These are phyloP conservation scores for Keithomyces neogunnii DNA, from an alignment of 2,329 filamentous ascomycete species.

Conservation along the genomic window DNA sequence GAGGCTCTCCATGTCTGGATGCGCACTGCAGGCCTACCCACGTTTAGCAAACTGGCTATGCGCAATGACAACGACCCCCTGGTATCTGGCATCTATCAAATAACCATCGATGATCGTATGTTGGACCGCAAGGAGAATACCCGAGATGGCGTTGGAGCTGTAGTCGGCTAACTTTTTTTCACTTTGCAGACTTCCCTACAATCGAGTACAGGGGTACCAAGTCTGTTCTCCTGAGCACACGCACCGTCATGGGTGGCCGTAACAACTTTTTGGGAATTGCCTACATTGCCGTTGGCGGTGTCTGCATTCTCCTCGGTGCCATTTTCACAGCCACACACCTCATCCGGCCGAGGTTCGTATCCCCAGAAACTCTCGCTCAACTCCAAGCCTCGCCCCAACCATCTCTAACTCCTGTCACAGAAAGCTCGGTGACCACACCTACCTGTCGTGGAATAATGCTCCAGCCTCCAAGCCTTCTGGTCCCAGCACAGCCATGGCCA, in stretches of 20 bases:
- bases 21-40: constrained; percentile 87
- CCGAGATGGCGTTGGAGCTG: neutral
- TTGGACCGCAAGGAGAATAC: constrained; percentile 11
- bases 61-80: constrained; percentile 68
- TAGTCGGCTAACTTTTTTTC: constrained; percentile 5
- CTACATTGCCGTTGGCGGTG: constrained; percentile 86
- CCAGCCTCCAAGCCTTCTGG: constrained; percentile 34
- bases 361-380: too few species aligned
- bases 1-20: constrained; percentile 98
- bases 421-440: constrained; percentile 96
- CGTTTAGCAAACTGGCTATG: constrained; percentile 87
- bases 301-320: constrained; percentile 82
- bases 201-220: constrained; percentile 77
- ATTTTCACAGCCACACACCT: constrained; percentile 87
- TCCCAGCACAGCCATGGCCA: constrained; percentile 35
- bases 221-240: constrained; percentile 79
- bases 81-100: constrained; percentile 61
- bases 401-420: constrained; percentile 32
- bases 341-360: constrained; percentile 72
- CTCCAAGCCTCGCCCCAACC: neutral
- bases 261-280: constrained; percentile 96
- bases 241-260: constrained; percentile 87
- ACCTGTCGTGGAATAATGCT: constrained; percentile 83
- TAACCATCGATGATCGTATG: constrained; percentile 74
- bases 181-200: constrained; percentile 65